Conservation (phyloP, 2,329 filamentous ascomycete genomes). For the Pseudocercospora fijiensis region DNA sequence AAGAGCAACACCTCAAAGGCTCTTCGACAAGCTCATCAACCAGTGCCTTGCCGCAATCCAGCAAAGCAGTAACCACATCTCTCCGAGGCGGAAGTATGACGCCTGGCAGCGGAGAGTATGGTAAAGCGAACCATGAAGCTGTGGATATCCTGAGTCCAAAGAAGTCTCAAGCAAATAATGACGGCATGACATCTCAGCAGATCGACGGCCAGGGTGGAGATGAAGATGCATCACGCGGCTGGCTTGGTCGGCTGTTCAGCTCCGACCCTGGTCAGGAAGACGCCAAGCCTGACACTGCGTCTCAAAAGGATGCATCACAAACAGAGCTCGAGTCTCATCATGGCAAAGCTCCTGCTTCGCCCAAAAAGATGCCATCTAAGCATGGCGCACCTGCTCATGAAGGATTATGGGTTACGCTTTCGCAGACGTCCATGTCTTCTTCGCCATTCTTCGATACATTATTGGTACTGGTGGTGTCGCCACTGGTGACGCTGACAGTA, state of each 20-base stretch:
- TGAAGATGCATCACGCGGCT: slow-evolving; percentile 25
- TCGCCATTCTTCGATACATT: slow-evolving; percentile 95
- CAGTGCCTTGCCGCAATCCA: slow-evolving; percentile 27
- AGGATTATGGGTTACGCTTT: slow-evolving; percentile 94
- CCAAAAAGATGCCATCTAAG: slow-evolving; percentile 4
- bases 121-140: slow-evolving; percentile 40
- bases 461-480: slow-evolving; percentile 93
- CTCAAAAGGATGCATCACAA: slow-evolving; percentile 15
- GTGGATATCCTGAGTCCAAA: slow-evolving; percentile 23
- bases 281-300: slow-evolving; percentile 12
- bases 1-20: slow-evolving; percentile 30
- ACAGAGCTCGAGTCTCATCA: slow-evolving; percentile 18
- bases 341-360: slow-evolving; percentile 13
- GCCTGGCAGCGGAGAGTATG: slow-evolving; percentile 71
- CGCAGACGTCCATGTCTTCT: slow-evolving; percentile 79
- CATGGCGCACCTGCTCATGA: slow-evolving; percentile 52
- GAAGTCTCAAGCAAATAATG: slow-evolving; percentile 21
- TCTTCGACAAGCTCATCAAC: slow-evolving; percentile 29
- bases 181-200: slow-evolving; percentile 22
- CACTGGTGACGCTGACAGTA: slow-evolving; percentile 84
- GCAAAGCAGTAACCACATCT: slow-evolving; percentile 27
- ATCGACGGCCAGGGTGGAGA: slow-evolving; percentile 18
- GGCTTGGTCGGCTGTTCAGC: slow-evolving; percentile 32
- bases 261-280: slow-evolving; percentile 17
- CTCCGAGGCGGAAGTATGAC: slow-evolving; percentile 65